phyloP scores from a whole-genome alignment of 2,329 filamentous ascomycete genomes.

The Fusarium coicis region DNA sequence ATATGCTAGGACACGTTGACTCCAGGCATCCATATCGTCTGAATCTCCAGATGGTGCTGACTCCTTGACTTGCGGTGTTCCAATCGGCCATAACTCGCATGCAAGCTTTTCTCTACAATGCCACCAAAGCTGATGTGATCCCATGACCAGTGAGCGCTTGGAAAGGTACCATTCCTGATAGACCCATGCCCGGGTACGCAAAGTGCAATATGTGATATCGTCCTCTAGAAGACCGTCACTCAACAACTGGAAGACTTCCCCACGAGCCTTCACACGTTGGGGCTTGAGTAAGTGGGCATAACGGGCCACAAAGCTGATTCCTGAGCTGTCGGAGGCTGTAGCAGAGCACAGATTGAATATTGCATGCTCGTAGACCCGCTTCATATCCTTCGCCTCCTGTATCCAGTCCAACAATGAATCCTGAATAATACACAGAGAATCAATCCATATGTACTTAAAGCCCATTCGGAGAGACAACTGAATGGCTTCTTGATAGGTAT shows the following conservation, averaged over 20 bases:
- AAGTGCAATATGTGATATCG: neutral
- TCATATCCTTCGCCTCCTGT: neutral
- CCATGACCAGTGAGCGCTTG: neutral
- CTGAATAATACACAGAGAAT: neutral
- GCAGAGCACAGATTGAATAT: neutral
- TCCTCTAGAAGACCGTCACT: neutral
- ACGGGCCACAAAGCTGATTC: neutral
- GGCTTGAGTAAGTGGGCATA: rapidly evolving
- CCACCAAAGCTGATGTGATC: neutral
- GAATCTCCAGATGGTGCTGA: too few relatives aligned
- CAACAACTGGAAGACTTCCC: rapidly evolving
- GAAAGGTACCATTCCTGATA: constrained; percentile 4
- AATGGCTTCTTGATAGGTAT: neutral
- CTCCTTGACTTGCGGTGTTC: neutral
- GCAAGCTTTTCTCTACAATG: neutral
- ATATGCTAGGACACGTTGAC: neutral
- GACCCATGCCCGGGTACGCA: neutral
- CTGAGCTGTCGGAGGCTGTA: neutral
- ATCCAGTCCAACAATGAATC: neutral
- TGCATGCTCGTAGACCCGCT: neutral
- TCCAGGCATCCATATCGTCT: neutral
- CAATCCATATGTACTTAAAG: neutral
- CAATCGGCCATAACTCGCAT: neutral
- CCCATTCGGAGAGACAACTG: rapidly evolving
- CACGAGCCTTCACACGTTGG: rapidly evolving